Percentiles rank a stretch among this genome's conserved stretches.
phyloP scores from a whole-genome alignment of 192 early-diverging fungal genomes.

The Chytriomyces sp. region DNA sequence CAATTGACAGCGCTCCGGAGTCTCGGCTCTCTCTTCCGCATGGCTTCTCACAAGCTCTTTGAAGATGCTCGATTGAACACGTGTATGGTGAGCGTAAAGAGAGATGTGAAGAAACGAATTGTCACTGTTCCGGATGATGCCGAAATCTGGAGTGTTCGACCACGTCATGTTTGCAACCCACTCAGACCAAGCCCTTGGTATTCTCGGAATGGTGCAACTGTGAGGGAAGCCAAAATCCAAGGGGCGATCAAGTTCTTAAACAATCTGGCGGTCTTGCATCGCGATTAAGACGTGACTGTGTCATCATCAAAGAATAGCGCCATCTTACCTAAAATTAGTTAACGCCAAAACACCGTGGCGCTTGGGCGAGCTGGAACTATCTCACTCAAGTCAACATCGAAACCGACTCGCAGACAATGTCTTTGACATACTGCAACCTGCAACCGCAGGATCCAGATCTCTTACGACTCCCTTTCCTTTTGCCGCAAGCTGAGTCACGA shows the following conservation, averaged over 20 bases:
- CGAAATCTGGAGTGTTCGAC: slow-evolving; percentile 45
- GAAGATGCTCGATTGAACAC: slow-evolving; percentile 11
- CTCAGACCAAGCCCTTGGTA: slow-evolving; percentile 57
- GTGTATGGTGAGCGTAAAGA: not conserved
- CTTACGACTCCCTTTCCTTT: slow-evolving; percentile 50
- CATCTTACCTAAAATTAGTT: slow-evolving; percentile 25
- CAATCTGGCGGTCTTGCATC: slow-evolving; percentile 59
- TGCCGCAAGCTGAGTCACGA: slow-evolving; percentile 53
- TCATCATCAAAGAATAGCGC: not conserved
- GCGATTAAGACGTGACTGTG: slow-evolving; percentile 44
- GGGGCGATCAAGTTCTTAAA: slow-evolving; percentile 47
- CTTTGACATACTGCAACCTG: slow-evolving; percentile 62
- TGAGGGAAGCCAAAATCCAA: slow-evolving; percentile 51
- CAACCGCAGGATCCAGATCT: slow-evolving; percentile 58
- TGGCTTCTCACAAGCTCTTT: slow-evolving; percentile 21
- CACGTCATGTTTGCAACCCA: slow-evolving; percentile 65
- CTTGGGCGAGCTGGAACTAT: slow-evolving; percentile 68
- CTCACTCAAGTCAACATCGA: slow-evolving; percentile 38
- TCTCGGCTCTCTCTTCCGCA: slow-evolving; percentile 23
- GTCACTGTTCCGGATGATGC: slow-evolving; percentile 16
- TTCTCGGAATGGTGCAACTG: slow-evolving; percentile 58
- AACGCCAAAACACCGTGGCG: slow-evolving; percentile 53
- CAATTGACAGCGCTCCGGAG: slow-evolving; percentile 13
- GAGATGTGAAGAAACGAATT: not conserved
- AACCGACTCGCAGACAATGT: slow-evolving; percentile 37